Percentiles rank a stretch among this genome's conserved stretches.
Evolutionary conservation across 495 filamentous ascomycete genomes (phyloP).

Genomic region (Trichoderma orchidacearum): DNA sequence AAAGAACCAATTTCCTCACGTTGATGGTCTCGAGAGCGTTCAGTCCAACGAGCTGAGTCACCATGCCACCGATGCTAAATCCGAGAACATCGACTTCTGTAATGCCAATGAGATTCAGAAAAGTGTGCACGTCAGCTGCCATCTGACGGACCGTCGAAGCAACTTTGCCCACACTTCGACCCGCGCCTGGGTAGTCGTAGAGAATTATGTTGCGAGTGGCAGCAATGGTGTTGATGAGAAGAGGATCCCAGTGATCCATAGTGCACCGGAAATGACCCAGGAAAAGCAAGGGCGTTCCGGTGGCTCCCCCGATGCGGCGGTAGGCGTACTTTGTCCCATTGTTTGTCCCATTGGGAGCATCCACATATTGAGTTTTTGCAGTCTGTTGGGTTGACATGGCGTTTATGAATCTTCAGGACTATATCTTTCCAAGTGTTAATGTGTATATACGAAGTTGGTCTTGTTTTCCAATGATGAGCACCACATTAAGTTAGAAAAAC

Average conservation of each 20-base stretch:
- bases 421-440: too few relatives aligned
- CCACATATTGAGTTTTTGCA: not conserved
- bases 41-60: not conserved
- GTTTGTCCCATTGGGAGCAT: not conserved
- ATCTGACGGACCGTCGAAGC: not conserved
- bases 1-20: too few relatives aligned
- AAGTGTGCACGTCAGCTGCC: not conserved
- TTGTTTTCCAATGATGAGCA: too few relatives aligned
- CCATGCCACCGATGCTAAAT: not conserved
- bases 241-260: not conserved
- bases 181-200: not conserved
- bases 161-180: not conserved
- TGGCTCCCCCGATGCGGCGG: not conserved
- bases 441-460: not conserved
- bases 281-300: not conserved
- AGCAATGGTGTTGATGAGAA: not conserved
- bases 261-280: not conserved
- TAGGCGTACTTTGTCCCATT: not conserved
- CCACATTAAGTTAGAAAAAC: too few relatives aligned
- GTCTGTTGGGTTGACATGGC: not conserved
- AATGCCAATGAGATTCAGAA: not conserved
- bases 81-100: not conserved
- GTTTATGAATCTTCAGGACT: too few relatives aligned
- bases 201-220: not conserved
- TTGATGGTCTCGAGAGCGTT: too few relatives aligned